Base-by-base conservation (phyloP, 208 protist genomes). In the Trypanosomatidae sp. region DNA sequence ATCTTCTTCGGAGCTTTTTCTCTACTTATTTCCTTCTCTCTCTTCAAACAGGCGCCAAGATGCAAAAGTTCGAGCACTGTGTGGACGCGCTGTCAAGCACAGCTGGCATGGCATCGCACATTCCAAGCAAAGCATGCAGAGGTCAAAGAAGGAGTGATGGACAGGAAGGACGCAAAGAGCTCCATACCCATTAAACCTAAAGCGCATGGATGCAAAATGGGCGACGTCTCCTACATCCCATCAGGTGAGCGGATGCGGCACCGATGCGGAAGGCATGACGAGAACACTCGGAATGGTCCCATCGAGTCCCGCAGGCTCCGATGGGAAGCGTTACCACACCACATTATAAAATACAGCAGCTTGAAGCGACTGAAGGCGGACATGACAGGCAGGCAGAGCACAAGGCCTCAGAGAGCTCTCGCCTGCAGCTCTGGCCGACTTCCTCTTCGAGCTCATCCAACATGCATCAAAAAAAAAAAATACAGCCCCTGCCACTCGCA, bases 1-100 rank as follows among this genome's bases (percentile, higher is more conserved):
- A 25, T 28, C 9, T 55, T 55, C 25, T 1, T 55, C 2, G 5
- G 13, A 19, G 22, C 25, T 25, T 25, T 55, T 55, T 25, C 5
- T 9, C 9, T 25, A 25, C 17, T 76, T 36, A 41, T 46, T 75
- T 58, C 49, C 41, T 46, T 60, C 28, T 59, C 44, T 44, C 65
- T 19, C 52, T 69, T 50, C 17, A 55, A 4, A 13, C 50, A 25
- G 22, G 50, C 50, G 7, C 5, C 17, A 15, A 55, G 7, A 55
- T 28, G 22, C 50, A 22, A 55, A 25, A 5, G 5, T 22, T 55
- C 22, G 50, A 55, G 50, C 10, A 25, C 50, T 12, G 22, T 55
- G 50, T 25, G 22, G 22, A 28, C 50, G 22, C 5, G 17, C 50
- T 12, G 50, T 55, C 50, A 55, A 15, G 22, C 50, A 25, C 50